Evolutionary conservation across 2,329 filamentous ascomycete species (phyloP).

Genomic region (Rutstroemia sp.): DNA sequence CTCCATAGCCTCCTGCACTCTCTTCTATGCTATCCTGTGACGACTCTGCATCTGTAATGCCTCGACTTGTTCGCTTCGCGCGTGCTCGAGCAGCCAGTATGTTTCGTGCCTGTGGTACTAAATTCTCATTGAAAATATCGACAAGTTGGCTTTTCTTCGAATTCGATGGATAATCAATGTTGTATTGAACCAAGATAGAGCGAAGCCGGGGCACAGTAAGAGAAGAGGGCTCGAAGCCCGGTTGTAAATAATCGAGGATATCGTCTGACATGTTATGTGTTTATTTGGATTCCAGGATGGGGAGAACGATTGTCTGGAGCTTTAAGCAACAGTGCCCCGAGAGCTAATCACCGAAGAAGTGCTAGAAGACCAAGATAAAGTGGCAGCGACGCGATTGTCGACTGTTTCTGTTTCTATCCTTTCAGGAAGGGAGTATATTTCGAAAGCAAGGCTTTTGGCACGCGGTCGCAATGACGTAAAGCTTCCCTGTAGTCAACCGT

Average conservation of each 20-base stretch:
- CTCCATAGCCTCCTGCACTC: constrained; percentile 43
- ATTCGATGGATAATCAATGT: constrained; percentile 75
- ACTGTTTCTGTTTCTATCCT: not conserved
- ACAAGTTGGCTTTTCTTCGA: constrained; percentile 90
- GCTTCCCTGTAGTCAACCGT: not conserved
- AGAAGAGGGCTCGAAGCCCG: constrained; percentile 74
- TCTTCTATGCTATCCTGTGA: constrained; percentile 1
- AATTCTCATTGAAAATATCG: constrained; percentile 70
- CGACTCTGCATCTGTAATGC: constrained; percentile 63
- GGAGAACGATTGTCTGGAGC: not conserved
- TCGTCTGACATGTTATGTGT: constrained; percentile 9
- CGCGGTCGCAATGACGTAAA: constrained; percentile 10
- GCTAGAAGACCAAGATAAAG: not conserved
- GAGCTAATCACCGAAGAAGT: not conserved
- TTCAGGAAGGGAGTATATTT: not conserved
- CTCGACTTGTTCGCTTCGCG: constrained; percentile 79
- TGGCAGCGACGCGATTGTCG: not conserved
- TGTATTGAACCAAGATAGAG: constrained; percentile 84
- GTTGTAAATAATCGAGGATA: constrained; percentile 67
- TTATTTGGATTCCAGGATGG: not conserved
- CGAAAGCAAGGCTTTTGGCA: not conserved
- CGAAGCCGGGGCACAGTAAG: constrained; percentile 85
- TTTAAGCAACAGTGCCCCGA: not conserved
- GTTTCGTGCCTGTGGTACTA: constrained; percentile 71
- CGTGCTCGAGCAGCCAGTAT: constrained; percentile 67